phyloP scores from a whole-genome alignment of 2,329 filamentous ascomycete species.

The Cladosporium sp. region DNA sequence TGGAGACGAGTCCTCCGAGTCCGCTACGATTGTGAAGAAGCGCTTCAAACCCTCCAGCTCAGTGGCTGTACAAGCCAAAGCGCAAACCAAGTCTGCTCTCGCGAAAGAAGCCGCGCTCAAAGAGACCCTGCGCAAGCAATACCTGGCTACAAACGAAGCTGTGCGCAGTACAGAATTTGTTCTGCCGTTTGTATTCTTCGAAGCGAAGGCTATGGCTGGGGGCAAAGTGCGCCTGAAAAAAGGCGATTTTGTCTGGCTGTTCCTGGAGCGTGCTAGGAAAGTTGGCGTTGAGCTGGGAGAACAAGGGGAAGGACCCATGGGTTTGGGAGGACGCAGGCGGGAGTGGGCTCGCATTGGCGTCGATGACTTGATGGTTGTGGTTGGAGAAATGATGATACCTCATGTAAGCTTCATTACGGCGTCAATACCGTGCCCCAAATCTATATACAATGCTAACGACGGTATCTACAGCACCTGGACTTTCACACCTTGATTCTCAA shows the following conservation, averaged over 20 bases:
- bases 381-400: conserved; percentile 85
- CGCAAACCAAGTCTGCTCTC: conserved; percentile 69
- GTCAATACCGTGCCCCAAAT: background rate
- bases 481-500: conserved; percentile 97
- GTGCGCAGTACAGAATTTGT: conserved; percentile 86
- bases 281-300: conserved; percentile 79
- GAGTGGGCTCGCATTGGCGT: conserved; percentile 94
- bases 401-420: conserved; percentile 61
- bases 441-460: conserved; percentile 18
- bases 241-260: conserved; percentile 88
- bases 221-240: conserved; percentile 85
- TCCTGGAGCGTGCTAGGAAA: conserved; percentile 86
- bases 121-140: conserved; percentile 73
- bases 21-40: conserved; percentile 30
- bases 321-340: conserved; percentile 55
- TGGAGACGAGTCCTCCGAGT: conserved; percentile 20
- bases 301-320: conserved; percentile 45
- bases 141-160: conserved; percentile 73
- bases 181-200: conserved; percentile 95
- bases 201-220: conserved; percentile 83
- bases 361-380: conserved; percentile 90
- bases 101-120: conserved; percentile 74
- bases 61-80: conserved; percentile 65
- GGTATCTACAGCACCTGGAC: conserved; percentile 72
- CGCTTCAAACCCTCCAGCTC: conserved; percentile 59